Evolutionary conservation across 345 rosid genomes (phyloP).

Genomic region (Melaleuca alternifolia): DNA sequence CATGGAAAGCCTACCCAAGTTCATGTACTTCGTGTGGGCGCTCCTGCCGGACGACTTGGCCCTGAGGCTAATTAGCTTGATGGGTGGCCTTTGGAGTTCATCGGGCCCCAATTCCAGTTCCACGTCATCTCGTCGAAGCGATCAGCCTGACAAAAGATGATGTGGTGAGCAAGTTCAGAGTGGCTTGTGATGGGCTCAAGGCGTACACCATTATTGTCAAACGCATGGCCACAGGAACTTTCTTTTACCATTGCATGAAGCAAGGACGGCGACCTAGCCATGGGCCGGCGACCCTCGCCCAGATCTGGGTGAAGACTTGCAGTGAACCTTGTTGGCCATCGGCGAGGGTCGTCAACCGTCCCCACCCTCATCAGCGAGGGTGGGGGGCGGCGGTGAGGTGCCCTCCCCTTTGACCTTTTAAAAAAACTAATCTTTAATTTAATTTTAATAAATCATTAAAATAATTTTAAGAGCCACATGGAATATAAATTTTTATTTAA

Average conservation of each 20-base stretch:
- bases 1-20: constrained; percentile 4
- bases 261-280: too few species aligned
- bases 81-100: constrained; percentile 66
- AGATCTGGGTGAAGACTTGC: too few species aligned
- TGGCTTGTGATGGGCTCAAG: constrained; percentile 52
- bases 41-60: constrained; percentile 48
- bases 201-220: constrained; percentile 43
- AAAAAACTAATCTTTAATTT: too few species aligned
- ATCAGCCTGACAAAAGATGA: constrained; percentile 46
- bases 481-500: too few species aligned
- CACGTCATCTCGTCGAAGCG: constrained; percentile 69
- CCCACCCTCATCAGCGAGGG: too few species aligned
- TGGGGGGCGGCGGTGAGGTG: too few species aligned
- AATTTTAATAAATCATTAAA: too few species aligned
- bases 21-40: constrained; percentile 76
- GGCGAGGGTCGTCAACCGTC: too few species aligned
- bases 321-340: too few species aligned
- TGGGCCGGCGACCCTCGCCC: too few species aligned
- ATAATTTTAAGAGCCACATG: too few species aligned
- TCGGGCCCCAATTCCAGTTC: constrained; percentile 70
- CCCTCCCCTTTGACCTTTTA: too few species aligned
- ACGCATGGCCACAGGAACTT: constrained; percentile 58
- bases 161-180: constrained; percentile 43
- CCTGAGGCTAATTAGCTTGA: constrained; percentile 35
- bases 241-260: constrained; percentile 69